Percentiles rank a stretch among this genome's conserved stretches.
These are phyloP conservation scores for Isabelozyma rhagii DNA, from an alignment of 805 yeast genomes.

Conservation along the genomic window DNA sequence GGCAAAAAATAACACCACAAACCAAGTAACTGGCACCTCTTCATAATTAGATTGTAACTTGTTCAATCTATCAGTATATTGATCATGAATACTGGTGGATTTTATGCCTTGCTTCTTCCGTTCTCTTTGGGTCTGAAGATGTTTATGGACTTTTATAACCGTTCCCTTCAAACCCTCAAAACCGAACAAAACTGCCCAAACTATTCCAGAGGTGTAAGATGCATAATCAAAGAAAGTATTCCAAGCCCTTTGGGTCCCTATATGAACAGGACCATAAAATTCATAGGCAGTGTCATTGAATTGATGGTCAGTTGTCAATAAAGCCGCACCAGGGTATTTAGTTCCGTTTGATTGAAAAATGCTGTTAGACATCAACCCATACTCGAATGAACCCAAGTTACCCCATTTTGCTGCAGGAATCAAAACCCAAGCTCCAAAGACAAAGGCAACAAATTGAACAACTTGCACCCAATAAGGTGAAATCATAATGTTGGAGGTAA, in stretches of 20 bases:
- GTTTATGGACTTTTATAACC: constrained; percentile 6
- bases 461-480: constrained; percentile 48
- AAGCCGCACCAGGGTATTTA: constrained; percentile 34
- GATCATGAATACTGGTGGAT: constrained; percentile 5
- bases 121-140: neutral
- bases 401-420: constrained; percentile 47
- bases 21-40: constrained; percentile 45
- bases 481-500: constrained; percentile 44
- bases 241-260: constrained; percentile 45
- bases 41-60: constrained; percentile 32
- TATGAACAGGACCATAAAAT: constrained; percentile 37
- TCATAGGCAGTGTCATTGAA: constrained; percentile 43
- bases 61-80: constrained; percentile 38
- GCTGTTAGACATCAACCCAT: constrained; percentile 45
- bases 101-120: neutral
- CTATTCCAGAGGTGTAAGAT: constrained; percentile 41
- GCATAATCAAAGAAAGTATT: constrained; percentile 49
- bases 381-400: constrained; percentile 17
- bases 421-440: constrained; percentile 41
- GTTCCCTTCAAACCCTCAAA: constrained; percentile 16
- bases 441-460: constrained; percentile 42
- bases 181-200: constrained; percentile 37
- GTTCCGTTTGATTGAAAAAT: constrained; percentile 33
- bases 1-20: constrained; percentile 23
- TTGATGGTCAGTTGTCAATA: constrained; percentile 33